Evolutionary conservation across 176 grass and related monocot genomes (phyloP).

Genomic region (Tillandsia leiboldiana): DNA sequence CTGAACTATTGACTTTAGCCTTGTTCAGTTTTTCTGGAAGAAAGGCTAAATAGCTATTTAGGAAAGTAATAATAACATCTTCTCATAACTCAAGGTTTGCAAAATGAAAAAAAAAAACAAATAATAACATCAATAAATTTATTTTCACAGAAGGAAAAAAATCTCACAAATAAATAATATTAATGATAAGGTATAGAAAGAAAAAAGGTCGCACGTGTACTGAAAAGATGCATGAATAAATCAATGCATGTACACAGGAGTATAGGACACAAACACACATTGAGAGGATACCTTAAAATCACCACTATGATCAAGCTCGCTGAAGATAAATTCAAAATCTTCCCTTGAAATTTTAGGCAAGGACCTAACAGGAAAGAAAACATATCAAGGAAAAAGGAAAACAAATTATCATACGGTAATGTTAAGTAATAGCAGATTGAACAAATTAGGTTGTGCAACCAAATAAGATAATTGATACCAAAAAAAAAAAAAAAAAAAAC

Average conservation of each 20-base stretch:
- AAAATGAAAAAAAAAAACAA: too few relatives aligned
- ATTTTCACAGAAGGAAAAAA: background rate
- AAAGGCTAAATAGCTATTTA: too few relatives aligned
- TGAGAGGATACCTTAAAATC: slow-evolving; percentile 78
- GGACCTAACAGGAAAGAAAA: slow-evolving; percentile 34
- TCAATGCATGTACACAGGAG: background rate
- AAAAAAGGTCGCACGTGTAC: background rate
- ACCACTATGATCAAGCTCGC: slow-evolving; percentile 84
- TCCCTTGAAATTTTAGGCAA: slow-evolving; percentile 90
- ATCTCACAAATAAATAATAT: background rate
- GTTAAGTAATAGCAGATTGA: background rate
- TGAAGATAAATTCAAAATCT: slow-evolving; percentile 93
- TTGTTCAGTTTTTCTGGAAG: too few relatives aligned
- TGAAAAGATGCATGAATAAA: slow-evolving; percentile 2
- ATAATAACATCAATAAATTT: too few relatives aligned
- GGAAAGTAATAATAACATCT: too few relatives aligned
- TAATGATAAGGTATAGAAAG: background rate
- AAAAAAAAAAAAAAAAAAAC: too few relatives aligned
- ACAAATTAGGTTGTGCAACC: background rate
- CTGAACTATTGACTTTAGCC: too few relatives aligned
- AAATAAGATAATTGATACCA: too few relatives aligned
- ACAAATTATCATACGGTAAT: background rate
- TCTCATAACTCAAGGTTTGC: too few relatives aligned
- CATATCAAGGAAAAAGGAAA: background rate
- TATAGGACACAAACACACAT: background rate